Percentiles rank a stretch among this genome's conserved stretches.
These are phyloP conservation scores for Neoboletus magnificus DNA, from an alignment of 768 basidiomycete species.

Conservation along the genomic window DNA sequence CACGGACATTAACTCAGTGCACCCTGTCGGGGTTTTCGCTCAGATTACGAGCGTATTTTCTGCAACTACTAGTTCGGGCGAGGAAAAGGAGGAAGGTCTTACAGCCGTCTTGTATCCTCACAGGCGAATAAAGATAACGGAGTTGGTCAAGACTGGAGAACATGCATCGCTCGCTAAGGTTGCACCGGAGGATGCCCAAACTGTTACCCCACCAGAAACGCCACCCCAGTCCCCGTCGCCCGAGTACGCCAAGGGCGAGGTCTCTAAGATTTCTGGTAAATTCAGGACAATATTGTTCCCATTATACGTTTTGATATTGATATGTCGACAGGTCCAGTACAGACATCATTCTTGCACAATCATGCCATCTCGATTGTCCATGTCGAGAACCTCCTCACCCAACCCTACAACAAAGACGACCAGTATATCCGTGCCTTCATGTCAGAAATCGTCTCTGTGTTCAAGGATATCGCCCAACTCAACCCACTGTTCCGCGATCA, in stretches of 20 bases:
- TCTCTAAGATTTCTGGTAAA: constrained; percentile 25
- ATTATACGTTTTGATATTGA: background rate
- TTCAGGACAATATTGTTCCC: background rate
- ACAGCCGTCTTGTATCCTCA: constrained; percentile 95
- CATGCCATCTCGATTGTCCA: constrained; percentile 85
- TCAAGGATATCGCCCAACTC: constrained; percentile 97
- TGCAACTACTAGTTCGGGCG: constrained; percentile 48
- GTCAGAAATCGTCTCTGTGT: constrained; percentile 93
- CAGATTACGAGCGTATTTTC: constrained; percentile 94
- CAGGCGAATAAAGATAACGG: constrained; percentile 82
- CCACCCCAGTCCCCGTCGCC: constrained; percentile 33
- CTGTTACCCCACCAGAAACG: constrained; percentile 44
- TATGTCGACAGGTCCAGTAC: constrained; percentile 50
- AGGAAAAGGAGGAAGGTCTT: constrained; percentile 81
- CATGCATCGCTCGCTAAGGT: constrained; percentile 33
- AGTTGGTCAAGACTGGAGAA: constrained; percentile 70
- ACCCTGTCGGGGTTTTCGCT: constrained; percentile 93
- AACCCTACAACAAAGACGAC: constrained; percentile 87
- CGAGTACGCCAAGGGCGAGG: constrained; percentile 22
- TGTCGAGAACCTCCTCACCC: constrained; percentile 77
- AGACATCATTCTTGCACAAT: constrained; percentile 81
- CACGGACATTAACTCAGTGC: constrained; percentile 81
- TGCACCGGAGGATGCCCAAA: constrained; percentile 38
- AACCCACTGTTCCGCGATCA: constrained; percentile 98
- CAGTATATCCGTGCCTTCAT: constrained; percentile 95